These are phyloP conservation scores for Selenicereus undatus DNA, from an alignment of 148 eudicot species.

Conservation along the genomic window DNA sequence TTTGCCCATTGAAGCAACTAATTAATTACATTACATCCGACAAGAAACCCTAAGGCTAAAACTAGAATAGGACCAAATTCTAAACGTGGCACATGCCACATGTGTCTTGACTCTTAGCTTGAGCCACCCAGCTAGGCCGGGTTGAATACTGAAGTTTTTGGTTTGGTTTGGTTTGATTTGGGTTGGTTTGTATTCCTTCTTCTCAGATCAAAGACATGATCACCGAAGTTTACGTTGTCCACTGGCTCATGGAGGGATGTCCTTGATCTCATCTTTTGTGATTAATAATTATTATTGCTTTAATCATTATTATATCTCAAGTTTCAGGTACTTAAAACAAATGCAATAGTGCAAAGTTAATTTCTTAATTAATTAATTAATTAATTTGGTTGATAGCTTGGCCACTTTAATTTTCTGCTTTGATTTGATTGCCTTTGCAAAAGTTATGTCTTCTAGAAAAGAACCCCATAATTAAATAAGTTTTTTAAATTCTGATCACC, in stretches of 20 bases:
- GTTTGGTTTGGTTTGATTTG: background rate
- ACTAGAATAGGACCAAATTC: background rate
- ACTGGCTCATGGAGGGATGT: background rate
- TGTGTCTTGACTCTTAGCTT: background rate
- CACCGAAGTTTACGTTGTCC: background rate
- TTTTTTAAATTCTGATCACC: background rate
- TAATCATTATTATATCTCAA: background rate
- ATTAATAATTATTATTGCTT: background rate
- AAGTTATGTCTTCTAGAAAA: background rate
- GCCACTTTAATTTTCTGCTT: background rate
- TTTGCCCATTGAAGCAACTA: too few relatives aligned
- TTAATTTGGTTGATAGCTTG: background rate
- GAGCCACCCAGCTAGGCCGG: background rate
- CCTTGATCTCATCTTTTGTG: background rate
- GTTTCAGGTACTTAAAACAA: too few relatives aligned
- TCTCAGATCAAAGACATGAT: background rate
- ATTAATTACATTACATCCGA: too few relatives aligned
- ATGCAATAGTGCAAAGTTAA: too few relatives aligned
- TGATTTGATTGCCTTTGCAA: background rate
- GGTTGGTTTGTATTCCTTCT: constrained; percentile 3
- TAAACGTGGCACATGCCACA: constrained; percentile 8
- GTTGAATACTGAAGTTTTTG: constrained; percentile 2
- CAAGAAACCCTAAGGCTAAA: too few relatives aligned
- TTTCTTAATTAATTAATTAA: too few relatives aligned
- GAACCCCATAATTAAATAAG: background rate